Percentiles rank a stretch among this genome's conserved stretches.
These are phyloP conservation scores for Collybia sordida DNA, from an alignment of 768 basidiomycete genomes.

Conservation along the genomic window DNA sequence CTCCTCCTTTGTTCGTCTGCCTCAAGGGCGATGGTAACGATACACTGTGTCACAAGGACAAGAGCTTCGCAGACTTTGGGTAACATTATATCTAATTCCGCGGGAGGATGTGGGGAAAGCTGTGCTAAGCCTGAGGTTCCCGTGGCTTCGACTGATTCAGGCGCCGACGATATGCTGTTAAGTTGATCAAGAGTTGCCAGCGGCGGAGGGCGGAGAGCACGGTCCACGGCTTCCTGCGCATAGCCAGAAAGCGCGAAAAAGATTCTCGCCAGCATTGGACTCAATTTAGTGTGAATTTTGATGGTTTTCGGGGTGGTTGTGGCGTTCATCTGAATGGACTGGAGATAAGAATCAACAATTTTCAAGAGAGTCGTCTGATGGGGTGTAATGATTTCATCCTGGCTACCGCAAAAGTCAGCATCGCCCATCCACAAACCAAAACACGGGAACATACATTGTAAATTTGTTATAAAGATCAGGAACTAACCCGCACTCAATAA, in stretches of 20 bases:
- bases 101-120: conserved; percentile 19
- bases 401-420: conserved; percentile 33
- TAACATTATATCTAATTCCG: conserved; percentile 64
- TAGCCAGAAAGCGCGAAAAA: conserved; percentile 66
- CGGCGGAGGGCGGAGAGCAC: conserved; percentile 36
- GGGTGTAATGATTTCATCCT: conserved; percentile 74
- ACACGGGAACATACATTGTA: conserved; percentile 48
- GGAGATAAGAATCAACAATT: conserved; percentile 81
- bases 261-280: conserved; percentile 57
- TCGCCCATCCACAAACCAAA: conserved; percentile 7
- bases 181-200: background rate
- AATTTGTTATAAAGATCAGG: conserved; percentile 62
- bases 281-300: conserved; percentile 41
- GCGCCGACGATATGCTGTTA: background rate
- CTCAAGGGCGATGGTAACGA: conserved; percentile 61
- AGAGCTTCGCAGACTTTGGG: conserved; percentile 82
- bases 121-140: conserved; percentile 4
- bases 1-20: conserved; percentile 36
- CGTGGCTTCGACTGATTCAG: conserved; percentile 1
- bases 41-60: conserved; percentile 75
- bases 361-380: conserved; percentile 89
- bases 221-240: conserved; percentile 50
- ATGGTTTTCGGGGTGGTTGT: conserved; percentile 29
- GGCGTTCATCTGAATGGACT: conserved; percentile 42
- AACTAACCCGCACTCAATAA: conserved; percentile 61